Evolutionary conservation across 2,329 filamentous ascomycete genomes (phyloP).

Genomic region (Aspergillus novofumigatus): DNA sequence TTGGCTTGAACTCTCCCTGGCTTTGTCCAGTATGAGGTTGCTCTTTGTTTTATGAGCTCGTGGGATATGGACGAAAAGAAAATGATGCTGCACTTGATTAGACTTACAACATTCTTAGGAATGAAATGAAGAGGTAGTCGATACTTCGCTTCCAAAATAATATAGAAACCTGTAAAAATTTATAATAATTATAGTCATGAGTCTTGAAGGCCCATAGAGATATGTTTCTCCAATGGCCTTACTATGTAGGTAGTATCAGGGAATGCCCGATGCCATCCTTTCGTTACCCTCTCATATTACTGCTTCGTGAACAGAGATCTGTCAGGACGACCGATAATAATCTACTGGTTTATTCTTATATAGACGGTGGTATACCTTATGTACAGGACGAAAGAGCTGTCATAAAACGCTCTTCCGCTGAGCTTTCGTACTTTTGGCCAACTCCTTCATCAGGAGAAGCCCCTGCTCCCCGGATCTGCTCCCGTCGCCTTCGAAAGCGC

Average conservation of each 20-base stretch:
- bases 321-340: neutral
- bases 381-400: neutral
- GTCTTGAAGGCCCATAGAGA: too few species aligned
- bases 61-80: neutral
- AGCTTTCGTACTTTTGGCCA: conserved; percentile 30
- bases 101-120: neutral
- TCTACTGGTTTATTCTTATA: conserved; percentile 1
- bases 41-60: neutral
- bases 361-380: neutral
- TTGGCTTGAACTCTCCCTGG: conserved; percentile 7
- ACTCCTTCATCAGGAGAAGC: conserved; percentile 35
- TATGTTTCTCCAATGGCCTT: too few species aligned
- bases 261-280: too few species aligned
- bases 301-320: conserved; percentile 2
- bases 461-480: conserved; percentile 35
- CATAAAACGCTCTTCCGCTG: conserved; percentile 22
- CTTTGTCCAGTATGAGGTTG: neutral
- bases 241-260: too few species aligned
- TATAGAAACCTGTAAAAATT: too few species aligned
- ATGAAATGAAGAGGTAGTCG: conserved; percentile 6
- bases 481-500: conserved; percentile 32
- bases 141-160: too few species aligned
- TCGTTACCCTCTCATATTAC: neutral
- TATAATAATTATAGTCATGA: too few species aligned
- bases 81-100: neutral